These are phyloP conservation scores for Tetrapisispora arboricola DNA, from an alignment of 805 yeast genomes.

Conservation along the genomic window DNA sequence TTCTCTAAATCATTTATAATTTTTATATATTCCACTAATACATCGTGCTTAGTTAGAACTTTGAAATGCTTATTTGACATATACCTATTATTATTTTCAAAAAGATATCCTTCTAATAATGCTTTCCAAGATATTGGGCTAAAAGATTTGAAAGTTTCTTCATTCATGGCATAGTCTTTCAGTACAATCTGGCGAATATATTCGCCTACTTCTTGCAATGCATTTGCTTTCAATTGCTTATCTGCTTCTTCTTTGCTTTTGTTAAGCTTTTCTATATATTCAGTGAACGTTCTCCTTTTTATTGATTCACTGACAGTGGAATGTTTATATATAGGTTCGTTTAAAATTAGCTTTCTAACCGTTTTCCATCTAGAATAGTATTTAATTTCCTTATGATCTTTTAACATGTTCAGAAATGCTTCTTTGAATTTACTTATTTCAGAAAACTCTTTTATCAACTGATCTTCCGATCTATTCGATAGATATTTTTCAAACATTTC, in stretches of 20 bases:
- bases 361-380: conserved; percentile 59
- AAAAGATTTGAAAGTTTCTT: not conserved
- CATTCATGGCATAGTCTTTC: conserved; percentile 2
- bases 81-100: conserved; percentile 41
- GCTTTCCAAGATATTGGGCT: conserved; percentile 18
- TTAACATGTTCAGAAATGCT: conserved; percentile 42
- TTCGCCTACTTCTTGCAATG: conserved; percentile 41
- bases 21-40: conserved; percentile 35
- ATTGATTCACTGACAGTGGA: conserved; percentile 49
- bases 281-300: conserved; percentile 43
- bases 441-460: conserved; percentile 41
- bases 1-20: conserved; percentile 22
- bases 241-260: conserved; percentile 16
- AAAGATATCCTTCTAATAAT: conserved; percentile 16
- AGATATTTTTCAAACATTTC: conserved; percentile 56
- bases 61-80: conserved; percentile 49
- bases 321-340: conserved; percentile 58
- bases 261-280: conserved; percentile 37
- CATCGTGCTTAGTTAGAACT: conserved; percentile 46
- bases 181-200: conserved; percentile 35
- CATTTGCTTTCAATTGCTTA: conserved; percentile 33
- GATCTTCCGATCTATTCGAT: conserved; percentile 39
- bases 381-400: conserved; percentile 35
- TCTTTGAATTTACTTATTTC: conserved; percentile 45
- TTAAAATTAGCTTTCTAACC: conserved; percentile 40